Evolutionary conservation across 1,139 yeast species (phyloP).

Genomic region (Blastobotrys ciferrii): DNA sequence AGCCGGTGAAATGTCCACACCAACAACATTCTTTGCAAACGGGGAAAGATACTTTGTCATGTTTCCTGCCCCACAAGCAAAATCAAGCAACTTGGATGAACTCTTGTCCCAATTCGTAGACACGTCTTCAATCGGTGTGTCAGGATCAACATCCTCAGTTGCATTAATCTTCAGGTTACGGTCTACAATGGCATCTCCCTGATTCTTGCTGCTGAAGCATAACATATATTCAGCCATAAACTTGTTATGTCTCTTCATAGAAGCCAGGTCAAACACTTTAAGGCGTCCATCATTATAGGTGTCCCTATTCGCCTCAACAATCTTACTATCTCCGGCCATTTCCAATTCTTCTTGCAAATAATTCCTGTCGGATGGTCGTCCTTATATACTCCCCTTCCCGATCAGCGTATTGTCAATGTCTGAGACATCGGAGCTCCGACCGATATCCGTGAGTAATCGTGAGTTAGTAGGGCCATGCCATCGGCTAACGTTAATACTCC

Average conservation of each 20-base stretch:
- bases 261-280: neutral
- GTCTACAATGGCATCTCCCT: neutral
- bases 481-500: too few species aligned
- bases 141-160: neutral
- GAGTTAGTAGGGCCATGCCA: too few species aligned
- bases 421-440: too few species aligned
- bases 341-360: neutral
- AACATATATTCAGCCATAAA: neutral
- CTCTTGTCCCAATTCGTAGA: conserved; percentile 9
- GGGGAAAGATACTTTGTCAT: conserved; percentile 29
- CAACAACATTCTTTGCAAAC: conserved; percentile 27
- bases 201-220: neutral
- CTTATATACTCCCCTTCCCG: too few species aligned
- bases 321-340: neutral
- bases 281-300: neutral
- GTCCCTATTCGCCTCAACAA: conserved; percentile 1
- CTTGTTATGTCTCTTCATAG: neutral
- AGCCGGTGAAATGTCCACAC: conserved; percentile 31
- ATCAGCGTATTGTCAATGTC: too few species aligned
- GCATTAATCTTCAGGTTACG: neutral
- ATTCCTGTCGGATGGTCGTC: too few species aligned
- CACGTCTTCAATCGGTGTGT: neutral
- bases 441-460: too few species aligned
- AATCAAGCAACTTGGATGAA: conserved; percentile 30
- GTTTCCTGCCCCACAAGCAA: conserved; percentile 35